A percentile compares a stretch with the other conserved stretches of the same genome.
These are phyloP conservation scores for Linnemannia exigua DNA, from an alignment of 192 early-diverging fungal genomes.

Conservation along the genomic window DNA sequence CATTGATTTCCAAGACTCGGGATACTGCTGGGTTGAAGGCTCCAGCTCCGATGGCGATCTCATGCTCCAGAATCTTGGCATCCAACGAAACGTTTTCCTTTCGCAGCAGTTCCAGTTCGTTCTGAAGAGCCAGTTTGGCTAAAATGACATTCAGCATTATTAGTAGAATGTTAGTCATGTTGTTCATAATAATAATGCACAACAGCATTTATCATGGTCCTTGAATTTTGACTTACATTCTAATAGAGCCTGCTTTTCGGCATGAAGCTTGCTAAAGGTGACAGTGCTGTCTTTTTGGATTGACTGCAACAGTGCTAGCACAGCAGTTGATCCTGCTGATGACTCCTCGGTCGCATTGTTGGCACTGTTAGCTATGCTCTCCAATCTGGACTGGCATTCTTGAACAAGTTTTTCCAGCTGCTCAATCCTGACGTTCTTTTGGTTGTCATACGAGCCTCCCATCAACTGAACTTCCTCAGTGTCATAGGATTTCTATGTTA, in stretches of 20 bases:
- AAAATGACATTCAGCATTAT: not conserved
- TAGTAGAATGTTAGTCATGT: not conserved
- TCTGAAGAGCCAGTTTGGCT: slow-evolving; percentile 20
- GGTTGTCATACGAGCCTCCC: slow-evolving; percentile 68
- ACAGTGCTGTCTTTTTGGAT: slow-evolving; percentile 6
- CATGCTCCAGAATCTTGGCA: slow-evolving; percentile 67
- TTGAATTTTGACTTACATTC: slow-evolving; percentile 40
- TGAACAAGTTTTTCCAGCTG: slow-evolving; percentile 75
- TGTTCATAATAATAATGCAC: no score
- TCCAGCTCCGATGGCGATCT: slow-evolving; percentile 74
- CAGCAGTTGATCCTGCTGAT: not conserved
- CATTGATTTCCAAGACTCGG: slow-evolving; percentile 79
- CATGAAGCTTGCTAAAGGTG: slow-evolving; percentile 19
- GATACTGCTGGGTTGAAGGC: slow-evolving; percentile 71
- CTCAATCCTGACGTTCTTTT: slow-evolving; percentile 70
- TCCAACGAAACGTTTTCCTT: slow-evolving; percentile 63
- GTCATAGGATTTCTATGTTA: slow-evolving; percentile 63
- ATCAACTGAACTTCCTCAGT: slow-evolving; percentile 63
- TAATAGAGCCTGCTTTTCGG: slow-evolving; percentile 28
- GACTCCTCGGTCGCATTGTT: not conserved
- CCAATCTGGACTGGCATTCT: slow-evolving; percentile 64
- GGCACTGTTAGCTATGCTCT: not conserved
- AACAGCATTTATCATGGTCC: no score
- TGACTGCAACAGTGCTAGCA: slow-evolving; percentile 12
- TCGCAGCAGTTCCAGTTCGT: slow-evolving; percentile 36